Evolutionary conservation across 805 yeast species (phyloP), one percentile per base, ranked within the genome.

Genomic region (Tetrapisispora pingtungensis): DNA sequence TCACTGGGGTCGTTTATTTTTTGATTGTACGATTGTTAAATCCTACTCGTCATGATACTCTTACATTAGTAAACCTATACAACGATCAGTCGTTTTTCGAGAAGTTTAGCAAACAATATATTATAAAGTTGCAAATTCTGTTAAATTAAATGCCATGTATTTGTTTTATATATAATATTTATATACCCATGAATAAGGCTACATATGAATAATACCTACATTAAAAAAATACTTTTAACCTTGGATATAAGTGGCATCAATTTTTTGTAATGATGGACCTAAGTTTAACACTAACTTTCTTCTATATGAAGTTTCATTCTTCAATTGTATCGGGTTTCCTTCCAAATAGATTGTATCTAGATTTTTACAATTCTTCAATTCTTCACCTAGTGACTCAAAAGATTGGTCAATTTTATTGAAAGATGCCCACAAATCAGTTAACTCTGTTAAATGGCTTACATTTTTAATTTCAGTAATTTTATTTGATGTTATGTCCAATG

Each of bases 371-470:
- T 68, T 67, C 13, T 79, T 77, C 47, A 93, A 71, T 58, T 86
- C 80, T 18, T 72, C 61, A 42, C 77, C 80, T 38, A 93, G 66
- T 42, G 86, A 81, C 30, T 80, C 78, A 62, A 84, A 89, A 34
- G 77, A 69, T 43, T 61, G 65, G 30, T 76, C 73, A 19, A 93
- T 62, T 54, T 75, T 63, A 62, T 90, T 93, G 56, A 77, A 76
- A 0, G 96, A 84, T 22, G 94, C 87, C 98, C 99, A 93, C 43
- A 93, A 69, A 63, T 93, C 99, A 8, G 96, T 88, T 46, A 93
- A 70, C n/a, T 80, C 57, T 0, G 52, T 61, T 46, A 93, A 71
- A 53, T 84, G 93, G 1, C 69, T 64, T 43, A 93, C 52, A 50
- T 82, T 80, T 46, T 77, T 80, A 35, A 93, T 64, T 41, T 74